Evolutionary conservation across 2,329 filamentous ascomycete species (phyloP).

Genomic region (Magnaporthales sp.): DNA sequence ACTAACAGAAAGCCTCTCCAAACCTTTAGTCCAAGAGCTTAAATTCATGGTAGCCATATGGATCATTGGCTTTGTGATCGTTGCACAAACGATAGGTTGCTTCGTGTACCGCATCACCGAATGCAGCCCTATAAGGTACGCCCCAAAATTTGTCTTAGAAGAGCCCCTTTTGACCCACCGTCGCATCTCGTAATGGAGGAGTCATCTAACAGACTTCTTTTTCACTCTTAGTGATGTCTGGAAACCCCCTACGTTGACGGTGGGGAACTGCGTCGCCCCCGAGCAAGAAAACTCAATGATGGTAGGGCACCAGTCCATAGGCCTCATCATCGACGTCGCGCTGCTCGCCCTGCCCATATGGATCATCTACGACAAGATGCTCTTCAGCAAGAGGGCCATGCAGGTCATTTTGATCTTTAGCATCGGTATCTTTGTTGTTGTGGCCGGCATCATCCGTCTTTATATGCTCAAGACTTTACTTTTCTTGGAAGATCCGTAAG

Average conservation of each 20-base stretch:
- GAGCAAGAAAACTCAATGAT: background rate
- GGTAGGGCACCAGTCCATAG: slow-evolving; percentile 29
- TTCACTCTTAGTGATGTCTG: background rate
- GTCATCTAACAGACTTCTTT: background rate
- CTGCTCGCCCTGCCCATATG: slow-evolving; percentile 45
- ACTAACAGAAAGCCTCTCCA: background rate
- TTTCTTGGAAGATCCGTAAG: slow-evolving; percentile 23
- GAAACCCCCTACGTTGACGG: background rate
- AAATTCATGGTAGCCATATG: slow-evolving; percentile 8
- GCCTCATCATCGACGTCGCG: slow-evolving; percentile 52
- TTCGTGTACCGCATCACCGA: slow-evolving; percentile 13
- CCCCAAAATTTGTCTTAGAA: background rate
- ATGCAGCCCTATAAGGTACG: slow-evolving; percentile 8
- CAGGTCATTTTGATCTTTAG: background rate
- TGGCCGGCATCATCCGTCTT: slow-evolving; percentile 11
- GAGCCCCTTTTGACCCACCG: background rate
- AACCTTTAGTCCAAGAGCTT: background rate
- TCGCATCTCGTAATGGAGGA: background rate
- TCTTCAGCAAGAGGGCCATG: background rate
- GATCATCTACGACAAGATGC: slow-evolving; percentile 4
- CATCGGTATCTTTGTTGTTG: background rate
- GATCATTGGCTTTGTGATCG: slow-evolving; percentile 9
- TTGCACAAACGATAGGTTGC: slow-evolving; percentile 11
- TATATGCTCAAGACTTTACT: slow-evolving; percentile 21
- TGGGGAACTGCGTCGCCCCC: background rate